phyloP scores from a whole-genome alignment of 495 filamentous ascomycete genomes.

The Rusavskia elegans region DNA sequence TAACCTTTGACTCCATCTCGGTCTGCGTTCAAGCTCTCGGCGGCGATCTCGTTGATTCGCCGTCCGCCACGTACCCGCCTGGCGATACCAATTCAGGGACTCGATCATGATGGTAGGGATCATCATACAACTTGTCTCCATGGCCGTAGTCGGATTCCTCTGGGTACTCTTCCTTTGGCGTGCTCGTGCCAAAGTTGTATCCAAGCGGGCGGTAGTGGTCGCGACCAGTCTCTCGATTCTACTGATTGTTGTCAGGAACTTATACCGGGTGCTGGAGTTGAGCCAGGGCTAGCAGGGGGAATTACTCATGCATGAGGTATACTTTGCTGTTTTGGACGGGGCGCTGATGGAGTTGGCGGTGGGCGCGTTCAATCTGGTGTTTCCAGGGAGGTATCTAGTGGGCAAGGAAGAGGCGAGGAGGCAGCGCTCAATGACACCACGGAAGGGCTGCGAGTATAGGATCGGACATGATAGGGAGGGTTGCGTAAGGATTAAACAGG shows the following conservation, averaged over 20 bases:
- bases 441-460: too few species aligned
- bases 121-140: constrained; percentile 41
- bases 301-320: constrained; percentile 39
- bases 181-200: not conserved
- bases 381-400: constrained; percentile 28
- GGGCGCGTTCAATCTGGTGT: constrained; percentile 33
- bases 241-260: constrained; percentile 32
- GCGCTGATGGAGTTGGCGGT: constrained; percentile 41
- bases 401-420: too few species aligned
- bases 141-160: constrained; percentile 34
- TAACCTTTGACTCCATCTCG: constrained; percentile 41
- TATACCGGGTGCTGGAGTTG: constrained; percentile 44
- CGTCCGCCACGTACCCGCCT: constrained; percentile 28
- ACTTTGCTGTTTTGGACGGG: constrained; percentile 42
- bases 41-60: constrained; percentile 36
- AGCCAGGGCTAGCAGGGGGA: constrained; percentile 42
- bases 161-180: constrained; percentile 30
- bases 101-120: constrained; percentile 48
- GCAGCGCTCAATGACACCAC: too few species aligned
- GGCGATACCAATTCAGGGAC: constrained; percentile 38
- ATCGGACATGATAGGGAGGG: too few species aligned
- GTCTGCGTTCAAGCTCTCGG: constrained; percentile 44
- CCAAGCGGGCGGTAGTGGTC: not conserved
- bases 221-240: not conserved
- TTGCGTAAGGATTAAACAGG: too few species aligned